Conservation (phyloP, 306 rosid genomes). For the Trifolium dubium region DNA sequence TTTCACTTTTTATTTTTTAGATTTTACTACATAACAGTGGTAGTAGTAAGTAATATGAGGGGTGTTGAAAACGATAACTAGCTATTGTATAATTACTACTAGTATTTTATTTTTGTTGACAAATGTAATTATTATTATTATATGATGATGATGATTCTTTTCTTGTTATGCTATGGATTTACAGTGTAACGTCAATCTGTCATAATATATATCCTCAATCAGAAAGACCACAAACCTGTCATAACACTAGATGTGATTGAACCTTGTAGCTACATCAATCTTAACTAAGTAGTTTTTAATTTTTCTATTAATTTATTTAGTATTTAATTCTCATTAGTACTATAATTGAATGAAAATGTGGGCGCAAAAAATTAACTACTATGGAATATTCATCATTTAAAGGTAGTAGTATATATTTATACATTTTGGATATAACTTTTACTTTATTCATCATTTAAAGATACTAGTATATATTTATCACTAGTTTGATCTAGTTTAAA, state of each 20-base stretch:
- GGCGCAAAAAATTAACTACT: no score
- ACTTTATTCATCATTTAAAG: no score
- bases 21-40: slow-evolving; percentile 8
- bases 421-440: no score
- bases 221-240: slow-evolving; percentile 49
- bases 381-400: no score
- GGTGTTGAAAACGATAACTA: slow-evolving; percentile 49
- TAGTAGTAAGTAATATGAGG: slow-evolving; percentile 34
- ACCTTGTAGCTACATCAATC: slow-evolving; percentile 42
- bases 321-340: background rate
- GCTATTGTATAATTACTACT: no score
- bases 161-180: slow-evolving; percentile 42
- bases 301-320: background rate
- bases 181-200: slow-evolving; percentile 61
- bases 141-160: slow-evolving; percentile 50
- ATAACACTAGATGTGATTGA: slow-evolving; percentile 52
- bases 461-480: no score
- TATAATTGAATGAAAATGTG: no score
- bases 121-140: slow-evolving; percentile 3
- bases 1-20: slow-evolving; percentile 9
- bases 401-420: no score
- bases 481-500: no score
- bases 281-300: background rate
- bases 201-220: slow-evolving; percentile 44
- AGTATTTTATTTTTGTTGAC: no score